These are phyloP conservation scores for Citrus medica DNA, from an alignment of 345 rosid species.

Conservation along the genomic window DNA sequence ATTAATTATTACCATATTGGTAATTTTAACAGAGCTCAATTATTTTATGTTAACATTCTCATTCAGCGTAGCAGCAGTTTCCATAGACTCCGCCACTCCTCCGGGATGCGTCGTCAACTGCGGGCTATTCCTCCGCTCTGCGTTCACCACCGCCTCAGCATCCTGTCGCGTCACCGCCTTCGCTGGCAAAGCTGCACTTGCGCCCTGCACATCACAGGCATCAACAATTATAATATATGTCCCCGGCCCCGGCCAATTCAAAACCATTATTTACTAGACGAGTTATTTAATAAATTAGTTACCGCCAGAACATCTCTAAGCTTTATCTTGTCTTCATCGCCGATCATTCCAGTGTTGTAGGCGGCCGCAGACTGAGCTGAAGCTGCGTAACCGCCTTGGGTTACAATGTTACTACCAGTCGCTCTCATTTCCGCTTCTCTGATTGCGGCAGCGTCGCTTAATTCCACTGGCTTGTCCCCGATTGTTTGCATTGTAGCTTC, in stretches of 20 bases:
- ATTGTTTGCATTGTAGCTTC: constrained; percentile 20
- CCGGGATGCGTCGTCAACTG: constrained; percentile 23
- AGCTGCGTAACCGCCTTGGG: constrained; percentile 22
- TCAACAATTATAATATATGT: no score
- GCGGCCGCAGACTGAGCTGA: constrained; percentile 29
- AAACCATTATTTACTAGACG: neutral
- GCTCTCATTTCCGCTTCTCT: constrained; percentile 16
- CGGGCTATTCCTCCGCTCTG: constrained; percentile 26
- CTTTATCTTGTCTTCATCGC: constrained; percentile 22
- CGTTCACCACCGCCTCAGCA: constrained; percentile 26
- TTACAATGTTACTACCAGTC: constrained; percentile 2
- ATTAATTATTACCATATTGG: no score
- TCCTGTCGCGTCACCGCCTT: constrained; percentile 26
- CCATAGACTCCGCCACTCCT: constrained; percentile 30
- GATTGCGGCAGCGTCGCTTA: constrained; percentile 25
- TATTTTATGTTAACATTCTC: neutral
- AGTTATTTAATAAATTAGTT: neutral
- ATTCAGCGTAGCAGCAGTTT: constrained; percentile 26
- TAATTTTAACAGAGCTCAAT: neutral
- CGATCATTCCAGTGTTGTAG: constrained; percentile 11
- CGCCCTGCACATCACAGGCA: constrained; percentile 16
- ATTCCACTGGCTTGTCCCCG: constrained; percentile 21
- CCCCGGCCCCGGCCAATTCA: neutral
- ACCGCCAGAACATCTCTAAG: constrained; percentile 23
- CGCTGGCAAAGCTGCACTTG: constrained; percentile 18